These are phyloP conservation scores for Stevia rebaudiana DNA, from an alignment of 140 eudicot species.

Conservation along the genomic window DNA sequence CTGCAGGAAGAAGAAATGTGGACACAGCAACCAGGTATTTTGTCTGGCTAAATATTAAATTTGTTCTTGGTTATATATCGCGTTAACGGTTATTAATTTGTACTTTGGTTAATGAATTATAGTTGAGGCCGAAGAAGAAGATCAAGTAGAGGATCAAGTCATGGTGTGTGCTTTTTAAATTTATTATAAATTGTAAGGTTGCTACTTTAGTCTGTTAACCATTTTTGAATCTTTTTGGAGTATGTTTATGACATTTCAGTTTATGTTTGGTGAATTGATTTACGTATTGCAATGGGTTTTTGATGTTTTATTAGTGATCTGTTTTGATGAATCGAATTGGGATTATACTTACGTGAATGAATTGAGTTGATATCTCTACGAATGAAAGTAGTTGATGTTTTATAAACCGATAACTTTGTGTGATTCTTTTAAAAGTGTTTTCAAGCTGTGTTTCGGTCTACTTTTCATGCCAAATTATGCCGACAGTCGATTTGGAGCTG, in stretches of 20 bases:
- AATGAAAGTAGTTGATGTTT: no score
- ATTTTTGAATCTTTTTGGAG: neutral
- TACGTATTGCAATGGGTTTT: no score
- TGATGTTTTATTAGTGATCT: neutral
- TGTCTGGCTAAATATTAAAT: neutral
- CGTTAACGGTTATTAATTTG: neutral
- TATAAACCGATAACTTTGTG: no score
- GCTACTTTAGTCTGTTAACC: neutral
- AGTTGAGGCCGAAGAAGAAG: slow-evolving; percentile 77
- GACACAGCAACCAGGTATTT: slow-evolving; percentile 66
- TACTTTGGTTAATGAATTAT: neutral
- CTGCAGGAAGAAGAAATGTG: slow-evolving; percentile 71
- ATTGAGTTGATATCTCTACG: no score
- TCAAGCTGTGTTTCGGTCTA: no score
- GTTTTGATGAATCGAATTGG: neutral
- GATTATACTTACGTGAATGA: no score
- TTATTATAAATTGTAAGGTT: neutral
- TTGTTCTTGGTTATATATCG: no score
- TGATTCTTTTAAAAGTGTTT: no score
- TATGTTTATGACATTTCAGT: neutral
- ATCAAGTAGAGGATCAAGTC: slow-evolving; percentile 38
- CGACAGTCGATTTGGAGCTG: no score
- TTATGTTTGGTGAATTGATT: neutral
- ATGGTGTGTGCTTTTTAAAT: neutral
- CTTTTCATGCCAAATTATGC: no score